These are phyloP conservation scores for Colletotrichum tabaci DNA, from an alignment of 2,329 filamentous ascomycete genomes.

Conservation along the genomic window DNA sequence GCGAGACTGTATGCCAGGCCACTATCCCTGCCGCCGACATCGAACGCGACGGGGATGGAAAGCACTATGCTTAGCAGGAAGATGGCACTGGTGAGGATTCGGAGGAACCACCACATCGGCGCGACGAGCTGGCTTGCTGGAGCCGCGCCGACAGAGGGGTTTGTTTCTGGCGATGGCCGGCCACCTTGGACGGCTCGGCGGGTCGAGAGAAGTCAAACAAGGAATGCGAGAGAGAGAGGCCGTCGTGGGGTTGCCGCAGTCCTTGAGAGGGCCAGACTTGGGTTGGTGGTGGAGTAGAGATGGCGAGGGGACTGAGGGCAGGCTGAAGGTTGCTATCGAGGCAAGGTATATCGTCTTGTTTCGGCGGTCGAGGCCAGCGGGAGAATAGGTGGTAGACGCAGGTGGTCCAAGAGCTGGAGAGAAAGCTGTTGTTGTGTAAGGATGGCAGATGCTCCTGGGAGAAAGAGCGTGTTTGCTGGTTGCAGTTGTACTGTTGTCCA, in stretches of 20 bases:
- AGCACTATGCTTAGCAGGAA: constrained; percentile 95
- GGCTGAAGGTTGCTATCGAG: constrained; percentile 4
- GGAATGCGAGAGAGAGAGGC: not conserved
- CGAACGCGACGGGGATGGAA: constrained; percentile 96
- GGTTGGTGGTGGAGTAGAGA: not conserved
- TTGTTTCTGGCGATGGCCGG: constrained; percentile 15
- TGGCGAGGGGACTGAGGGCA: constrained; percentile 22
- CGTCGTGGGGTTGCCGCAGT: constrained; percentile 17
- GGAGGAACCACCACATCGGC: constrained; percentile 86
- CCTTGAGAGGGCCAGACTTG: constrained; percentile 16
- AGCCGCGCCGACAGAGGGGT: constrained; percentile 44
- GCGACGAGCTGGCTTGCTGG: constrained; percentile 48
- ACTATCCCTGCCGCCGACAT: constrained; percentile 95
- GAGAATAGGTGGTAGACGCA: not conserved
- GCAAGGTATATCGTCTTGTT: constrained; percentile 18
- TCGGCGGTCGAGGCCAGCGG: constrained; percentile 11
- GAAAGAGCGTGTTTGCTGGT: constrained; percentile 23
- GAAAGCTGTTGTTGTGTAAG: not conserved
- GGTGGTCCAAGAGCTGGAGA: not conserved
- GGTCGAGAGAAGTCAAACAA: constrained; percentile 9
- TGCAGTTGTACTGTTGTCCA: constrained; percentile 2
- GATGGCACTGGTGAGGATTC: constrained; percentile 82
- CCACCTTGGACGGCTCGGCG: constrained; percentile 34
- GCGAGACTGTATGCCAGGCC: constrained; percentile 94
- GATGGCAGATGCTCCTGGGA: constrained; percentile 3